Evolutionary conservation across 2,329 filamentous ascomycete species (phyloP).

Genomic region (Colletotrichum kahawae): DNA sequence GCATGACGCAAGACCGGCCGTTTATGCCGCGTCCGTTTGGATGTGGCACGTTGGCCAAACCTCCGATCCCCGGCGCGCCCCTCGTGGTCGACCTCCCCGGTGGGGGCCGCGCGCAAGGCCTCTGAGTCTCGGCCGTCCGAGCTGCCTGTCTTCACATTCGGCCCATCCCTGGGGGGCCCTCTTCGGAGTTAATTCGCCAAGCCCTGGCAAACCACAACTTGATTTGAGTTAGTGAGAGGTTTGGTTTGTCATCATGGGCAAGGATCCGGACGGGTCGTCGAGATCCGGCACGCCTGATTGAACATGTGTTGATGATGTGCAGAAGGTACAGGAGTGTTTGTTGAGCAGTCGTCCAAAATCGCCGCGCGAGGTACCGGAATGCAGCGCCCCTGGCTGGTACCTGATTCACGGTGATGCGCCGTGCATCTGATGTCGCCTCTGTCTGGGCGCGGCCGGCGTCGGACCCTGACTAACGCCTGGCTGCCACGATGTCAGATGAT

Average conservation of each 20-base stretch:
- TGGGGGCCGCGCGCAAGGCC: background rate
- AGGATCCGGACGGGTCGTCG: background rate
- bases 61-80: constrained; percentile 13
- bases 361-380: background rate
- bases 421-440: background rate
- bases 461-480: background rate
- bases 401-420: background rate
- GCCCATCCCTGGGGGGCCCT: background rate
- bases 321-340: background rate
- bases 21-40: constrained; percentile 17
- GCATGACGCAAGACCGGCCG: constrained; percentile 17
- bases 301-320: background rate
- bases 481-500: background rate
- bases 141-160: background rate
- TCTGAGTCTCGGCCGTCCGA: constrained; percentile 13
- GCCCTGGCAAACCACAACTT: background rate
- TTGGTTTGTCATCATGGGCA: constrained; percentile 4
- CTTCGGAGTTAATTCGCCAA: constrained; percentile 8
- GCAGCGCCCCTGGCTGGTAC: background rate
- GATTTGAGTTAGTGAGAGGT: background rate
- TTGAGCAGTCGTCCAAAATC: background rate
- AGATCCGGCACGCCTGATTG: background rate
- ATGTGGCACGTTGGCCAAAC: background rate
- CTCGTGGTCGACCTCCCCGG: background rate
- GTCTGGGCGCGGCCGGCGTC: background rate